phyloP scores from a whole-genome alignment of 2,329 filamentous ascomycete genomes.

The Aureobasidium leucospermi region DNA sequence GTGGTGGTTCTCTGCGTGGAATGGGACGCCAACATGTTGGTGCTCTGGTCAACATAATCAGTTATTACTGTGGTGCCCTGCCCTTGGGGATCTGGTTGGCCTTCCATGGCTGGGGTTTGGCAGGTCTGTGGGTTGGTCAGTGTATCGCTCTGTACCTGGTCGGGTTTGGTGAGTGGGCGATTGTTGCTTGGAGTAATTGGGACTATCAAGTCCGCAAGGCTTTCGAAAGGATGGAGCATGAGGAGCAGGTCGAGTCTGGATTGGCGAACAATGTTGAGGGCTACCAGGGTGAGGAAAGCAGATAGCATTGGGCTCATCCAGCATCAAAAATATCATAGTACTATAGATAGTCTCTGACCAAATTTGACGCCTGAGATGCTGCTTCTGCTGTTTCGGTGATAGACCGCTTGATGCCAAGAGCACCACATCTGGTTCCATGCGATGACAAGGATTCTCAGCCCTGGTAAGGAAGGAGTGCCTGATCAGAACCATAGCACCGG shows the following conservation, averaged over 20 bases:
- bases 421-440: neutral
- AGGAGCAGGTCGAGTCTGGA: conserved; percentile 34
- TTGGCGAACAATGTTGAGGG: conserved; percentile 18
- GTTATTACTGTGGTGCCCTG: conserved; percentile 76
- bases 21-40: conserved; percentile 86
- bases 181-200: conserved; percentile 74
- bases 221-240: conserved; percentile 59
- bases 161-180: conserved; percentile 68
- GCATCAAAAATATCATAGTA: neutral
- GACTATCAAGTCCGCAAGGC: conserved; percentile 63
- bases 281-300: conserved; percentile 13
- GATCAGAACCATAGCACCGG: too few relatives aligned
- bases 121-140: conserved; percentile 63
- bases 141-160: conserved; percentile 68
- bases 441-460: too few relatives aligned
- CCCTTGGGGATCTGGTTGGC: conserved; percentile 78
- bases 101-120: conserved; percentile 76
- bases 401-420: neutral
- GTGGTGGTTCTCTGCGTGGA: conserved; percentile 70
- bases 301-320: neutral
- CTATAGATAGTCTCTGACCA: neutral
- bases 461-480: too few relatives aligned
- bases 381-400: too few relatives aligned
- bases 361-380: neutral
- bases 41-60: conserved; percentile 70